phyloP scores from a whole-genome alignment of 306 rosid genomes.

The Neltuma alba region DNA sequence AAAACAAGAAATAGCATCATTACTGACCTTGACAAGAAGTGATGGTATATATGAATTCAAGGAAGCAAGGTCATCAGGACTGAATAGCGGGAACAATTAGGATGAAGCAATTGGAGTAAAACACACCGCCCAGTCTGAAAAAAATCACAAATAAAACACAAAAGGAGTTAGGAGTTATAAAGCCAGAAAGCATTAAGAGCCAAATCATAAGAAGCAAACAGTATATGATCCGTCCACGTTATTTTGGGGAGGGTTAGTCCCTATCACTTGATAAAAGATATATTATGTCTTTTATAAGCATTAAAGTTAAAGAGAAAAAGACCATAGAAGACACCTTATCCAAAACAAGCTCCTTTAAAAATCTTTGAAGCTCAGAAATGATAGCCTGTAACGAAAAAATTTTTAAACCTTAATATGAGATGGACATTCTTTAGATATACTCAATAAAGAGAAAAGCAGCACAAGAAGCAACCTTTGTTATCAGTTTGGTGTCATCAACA shows the following conservation, averaged over 20 bases:
- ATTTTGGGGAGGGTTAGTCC: conserved; percentile 1
- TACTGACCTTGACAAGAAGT: conserved; percentile 69
- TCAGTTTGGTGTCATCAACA: conserved; percentile 90
- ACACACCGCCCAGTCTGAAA: conserved; percentile 84
- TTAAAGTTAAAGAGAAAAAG: conserved; percentile 9
- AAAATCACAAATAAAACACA: conserved; percentile 32
- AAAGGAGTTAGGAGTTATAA: conserved; percentile 20
- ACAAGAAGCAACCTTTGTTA: conserved; percentile 69
- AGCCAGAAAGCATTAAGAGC: conserved; percentile 9
- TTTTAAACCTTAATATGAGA: conserved; percentile 30
- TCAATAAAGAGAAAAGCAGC: conserved; percentile 31
- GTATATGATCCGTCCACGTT: conserved; percentile 16
- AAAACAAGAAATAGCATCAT: conserved; percentile 7
- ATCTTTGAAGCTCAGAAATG: conserved; percentile 67
- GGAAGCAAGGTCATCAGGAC: conserved; percentile 79
- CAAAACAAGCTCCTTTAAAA: conserved; percentile 71
- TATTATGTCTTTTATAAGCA: conserved; percentile 24
- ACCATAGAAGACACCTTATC: conserved; percentile 70
- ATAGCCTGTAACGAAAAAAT: conserved; percentile 59
- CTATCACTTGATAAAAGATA: conserved; percentile 11
- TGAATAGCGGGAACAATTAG: conserved; percentile 81
- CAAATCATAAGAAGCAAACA: conserved; percentile 22
- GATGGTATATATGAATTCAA: conserved; percentile 75
- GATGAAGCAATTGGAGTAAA: conserved; percentile 77
- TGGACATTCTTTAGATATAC: conserved; percentile 6